Conservation (phyloP, 257 asterid species). For the Rubia yunnanensis region DNA sequence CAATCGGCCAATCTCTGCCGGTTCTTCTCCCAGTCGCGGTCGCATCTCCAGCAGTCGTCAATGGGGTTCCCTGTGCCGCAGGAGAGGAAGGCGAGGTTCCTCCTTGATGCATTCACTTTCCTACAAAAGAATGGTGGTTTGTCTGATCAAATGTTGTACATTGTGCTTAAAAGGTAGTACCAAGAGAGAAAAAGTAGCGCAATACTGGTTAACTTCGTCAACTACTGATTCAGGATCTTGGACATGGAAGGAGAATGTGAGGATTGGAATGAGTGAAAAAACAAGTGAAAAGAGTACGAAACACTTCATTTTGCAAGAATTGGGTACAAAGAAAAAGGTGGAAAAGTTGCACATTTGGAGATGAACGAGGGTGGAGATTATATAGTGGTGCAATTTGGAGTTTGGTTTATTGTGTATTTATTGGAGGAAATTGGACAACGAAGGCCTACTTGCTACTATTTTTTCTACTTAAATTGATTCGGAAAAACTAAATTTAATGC, state of each 20-base stretch:
- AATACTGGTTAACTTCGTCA: slow-evolving; percentile 66
- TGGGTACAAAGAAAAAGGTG: slow-evolving; percentile 8
- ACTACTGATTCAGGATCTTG: slow-evolving; percentile 64
- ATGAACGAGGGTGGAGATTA: slow-evolving; percentile 20
- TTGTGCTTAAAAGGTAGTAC: not conserved
- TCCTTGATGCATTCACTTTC: slow-evolving; percentile 56
- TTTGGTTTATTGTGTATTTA: slow-evolving; percentile 6
- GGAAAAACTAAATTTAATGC: not conserved
- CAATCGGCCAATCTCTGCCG: slow-evolving; percentile 69
- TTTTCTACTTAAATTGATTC: slow-evolving; percentile 7
- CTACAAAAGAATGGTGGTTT: slow-evolving; percentile 24
- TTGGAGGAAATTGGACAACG: slow-evolving; percentile 18
- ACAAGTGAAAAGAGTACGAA: slow-evolving; percentile 24
- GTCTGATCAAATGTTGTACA: not conserved
- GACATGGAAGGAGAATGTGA: slow-evolving; percentile 44
- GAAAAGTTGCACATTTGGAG: slow-evolving; percentile 7
- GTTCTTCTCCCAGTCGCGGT: slow-evolving; percentile 61
- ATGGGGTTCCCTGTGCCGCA: slow-evolving; percentile 84
- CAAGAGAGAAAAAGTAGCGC: slow-evolving; percentile 8
- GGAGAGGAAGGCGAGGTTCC: slow-evolving; percentile 58
- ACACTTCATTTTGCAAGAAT: slow-evolving; percentile 20
- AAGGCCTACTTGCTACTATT: slow-evolving; percentile 29
- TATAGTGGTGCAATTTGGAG: slow-evolving; percentile 13
- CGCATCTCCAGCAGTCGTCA: slow-evolving; percentile 98
- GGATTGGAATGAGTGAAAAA: slow-evolving; percentile 20